phyloP scores from a whole-genome alignment of 2,329 filamentous ascomycete species.

The Neocucurbitaria cava region DNA sequence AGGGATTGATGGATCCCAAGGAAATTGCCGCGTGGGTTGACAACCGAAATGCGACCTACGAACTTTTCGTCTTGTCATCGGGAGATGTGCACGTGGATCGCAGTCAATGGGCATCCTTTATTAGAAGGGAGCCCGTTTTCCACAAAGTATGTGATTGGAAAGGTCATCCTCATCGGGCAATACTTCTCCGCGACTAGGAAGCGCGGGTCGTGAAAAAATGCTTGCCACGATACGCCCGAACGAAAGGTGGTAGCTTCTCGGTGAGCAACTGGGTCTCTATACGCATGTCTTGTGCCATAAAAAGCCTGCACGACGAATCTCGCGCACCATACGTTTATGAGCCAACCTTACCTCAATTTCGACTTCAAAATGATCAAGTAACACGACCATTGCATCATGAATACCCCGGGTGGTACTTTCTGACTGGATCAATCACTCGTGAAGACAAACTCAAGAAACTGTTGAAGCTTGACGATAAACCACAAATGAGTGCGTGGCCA shows the following conservation, averaged over 20 bases:
- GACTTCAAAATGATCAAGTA: background rate
- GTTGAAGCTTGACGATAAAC: slow-evolving; percentile 1
- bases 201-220: background rate
- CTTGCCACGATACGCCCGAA: background rate
- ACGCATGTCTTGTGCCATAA: slow-evolving; percentile 1
- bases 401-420: slow-evolving; percentile 13
- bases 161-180: background rate
- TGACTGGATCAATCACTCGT: slow-evolving; percentile 4
- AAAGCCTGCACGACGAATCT: slow-evolving; percentile 1
- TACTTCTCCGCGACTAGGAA: slow-evolving; percentile 7
- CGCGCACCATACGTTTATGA: slow-evolving; percentile 2
- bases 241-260: background rate
- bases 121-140: background rate
- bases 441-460: slow-evolving; percentile 2
- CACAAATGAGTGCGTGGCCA: background rate
- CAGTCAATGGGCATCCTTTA: background rate
- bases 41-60: background rate
- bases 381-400: slow-evolving; percentile 3
- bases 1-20: background rate
- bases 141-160: background rate
- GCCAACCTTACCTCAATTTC: slow-evolving; percentile 5
- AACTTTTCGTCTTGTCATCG: background rate
- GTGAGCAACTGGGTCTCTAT: background rate
- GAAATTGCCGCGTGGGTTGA: background rate
- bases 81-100: background rate